phyloP scores from a whole-genome alignment of 129 eudicot genomes.

The Artemisia argyi region DNA sequence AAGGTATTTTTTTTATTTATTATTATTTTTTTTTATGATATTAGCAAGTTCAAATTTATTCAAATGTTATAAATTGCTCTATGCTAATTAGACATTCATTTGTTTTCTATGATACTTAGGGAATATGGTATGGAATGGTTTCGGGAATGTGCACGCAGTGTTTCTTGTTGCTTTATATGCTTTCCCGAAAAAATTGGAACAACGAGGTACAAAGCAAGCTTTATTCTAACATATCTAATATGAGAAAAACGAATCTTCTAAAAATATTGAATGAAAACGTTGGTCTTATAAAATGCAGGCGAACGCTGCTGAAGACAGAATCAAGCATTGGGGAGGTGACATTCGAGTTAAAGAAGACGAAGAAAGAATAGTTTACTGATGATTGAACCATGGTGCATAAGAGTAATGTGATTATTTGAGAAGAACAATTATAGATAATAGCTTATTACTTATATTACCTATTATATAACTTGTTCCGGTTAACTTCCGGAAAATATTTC shows the following conservation, averaged over 20 bases:
- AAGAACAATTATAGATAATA: no score
- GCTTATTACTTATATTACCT: no score
- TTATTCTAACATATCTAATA: not conserved
- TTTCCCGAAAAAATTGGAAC: conserved; percentile 62
- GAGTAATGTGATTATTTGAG: no score
- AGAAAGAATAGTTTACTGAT: no score
- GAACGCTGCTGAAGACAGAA: conserved; percentile 43
- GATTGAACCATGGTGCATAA: no score
- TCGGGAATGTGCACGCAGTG: conserved; percentile 48
- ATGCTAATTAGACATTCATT: not conserved
- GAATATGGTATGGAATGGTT: conserved; percentile 64
- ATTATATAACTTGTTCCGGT: no score
- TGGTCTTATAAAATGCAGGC: conserved; percentile 41
- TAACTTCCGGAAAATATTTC: no score
- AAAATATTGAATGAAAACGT: not conserved
- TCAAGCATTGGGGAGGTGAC: conserved; percentile 54
- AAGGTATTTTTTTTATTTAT: conserved; percentile 9
- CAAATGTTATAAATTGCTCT: not conserved
- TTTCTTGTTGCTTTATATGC: conserved; percentile 36
- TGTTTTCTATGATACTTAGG: conserved; percentile 31
- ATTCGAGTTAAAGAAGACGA: no score
- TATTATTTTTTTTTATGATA: not conserved
- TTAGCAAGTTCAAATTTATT: not conserved
- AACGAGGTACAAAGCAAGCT: conserved; percentile 48
- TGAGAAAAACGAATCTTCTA: no score